Conservation (phyloP, 2,329 filamentous ascomycete species). For the Aspergillus uvarum region DNA sequence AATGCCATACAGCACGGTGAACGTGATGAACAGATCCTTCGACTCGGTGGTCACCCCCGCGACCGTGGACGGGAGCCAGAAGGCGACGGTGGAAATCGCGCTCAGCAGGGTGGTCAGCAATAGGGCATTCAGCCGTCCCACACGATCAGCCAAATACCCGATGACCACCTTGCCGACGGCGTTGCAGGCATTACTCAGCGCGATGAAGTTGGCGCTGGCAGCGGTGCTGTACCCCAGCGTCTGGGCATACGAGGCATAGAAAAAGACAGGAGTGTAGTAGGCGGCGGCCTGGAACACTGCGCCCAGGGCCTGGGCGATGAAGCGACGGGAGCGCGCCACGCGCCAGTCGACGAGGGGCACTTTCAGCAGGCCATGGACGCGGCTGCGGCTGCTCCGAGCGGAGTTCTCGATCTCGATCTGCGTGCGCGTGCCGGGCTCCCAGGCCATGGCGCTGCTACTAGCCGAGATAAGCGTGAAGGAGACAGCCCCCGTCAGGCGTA, state of each 20-base stretch:
- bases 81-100: constrained; percentile 27
- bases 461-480: constrained; percentile 30
- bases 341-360: constrained; percentile 37
- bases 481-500: constrained; percentile 35
- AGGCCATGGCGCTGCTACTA: constrained; percentile 27
- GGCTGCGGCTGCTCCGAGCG: constrained; percentile 20
- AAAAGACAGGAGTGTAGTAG: constrained; percentile 42
- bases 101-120: constrained; percentile 33
- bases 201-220: constrained; percentile 41
- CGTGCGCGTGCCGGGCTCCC: constrained; percentile 19
- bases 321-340: constrained; percentile 35
- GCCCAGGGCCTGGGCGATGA: constrained; percentile 37
- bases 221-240: constrained; percentile 39
- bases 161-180: constrained; percentile 41
- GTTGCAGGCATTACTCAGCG: constrained; percentile 43
- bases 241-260: constrained; percentile 40
- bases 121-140: constrained; percentile 34
- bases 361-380: constrained; percentile 18
- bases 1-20: constrained; percentile 37
- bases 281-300: constrained; percentile 40
- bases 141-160: constrained; percentile 32
- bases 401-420: constrained; percentile 10
- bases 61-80: constrained; percentile 25
- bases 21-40: constrained; percentile 29
- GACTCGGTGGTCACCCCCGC: background rate